Percentiles rank a stretch among this genome's conserved stretches.
phyloP scores from a whole-genome alignment of 2,329 filamentous ascomycete species.

The Epichloe bromicola region DNA sequence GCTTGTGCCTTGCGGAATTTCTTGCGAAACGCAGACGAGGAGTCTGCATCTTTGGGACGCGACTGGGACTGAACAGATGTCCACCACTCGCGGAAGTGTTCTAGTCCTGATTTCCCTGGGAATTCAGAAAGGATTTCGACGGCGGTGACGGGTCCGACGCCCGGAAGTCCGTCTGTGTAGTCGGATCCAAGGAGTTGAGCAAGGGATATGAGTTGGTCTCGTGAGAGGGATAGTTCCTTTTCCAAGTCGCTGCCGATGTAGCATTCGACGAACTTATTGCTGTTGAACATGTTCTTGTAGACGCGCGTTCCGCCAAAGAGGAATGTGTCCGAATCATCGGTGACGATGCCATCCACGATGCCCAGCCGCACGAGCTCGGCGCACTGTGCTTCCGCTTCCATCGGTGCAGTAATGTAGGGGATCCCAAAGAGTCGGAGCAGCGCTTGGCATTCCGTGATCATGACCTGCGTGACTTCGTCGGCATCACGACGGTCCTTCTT shows the following conservation, averaged over 20 bases:
- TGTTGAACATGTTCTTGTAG: conserved; percentile 99
- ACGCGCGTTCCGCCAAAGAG: conserved; percentile 91
- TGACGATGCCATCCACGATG: conserved; percentile 93
- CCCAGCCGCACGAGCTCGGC: conserved; percentile 77
- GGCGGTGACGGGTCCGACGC: conserved; percentile 87
- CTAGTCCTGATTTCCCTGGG: conserved; percentile 43
- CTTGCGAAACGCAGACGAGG: conserved; percentile 54
- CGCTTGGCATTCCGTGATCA: conserved; percentile 91
- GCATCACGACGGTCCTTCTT: conserved; percentile 93
- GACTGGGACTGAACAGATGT: conserved; percentile 54
- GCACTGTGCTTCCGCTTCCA: conserved; percentile 98
- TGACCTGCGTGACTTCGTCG: conserved; percentile 90
- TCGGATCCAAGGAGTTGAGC: conserved; percentile 88
- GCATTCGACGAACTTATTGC: conserved; percentile 95
- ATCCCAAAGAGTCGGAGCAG: conserved; percentile 82
- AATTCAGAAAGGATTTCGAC: conserved; percentile 93
- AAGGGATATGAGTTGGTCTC: conserved; percentile 77
- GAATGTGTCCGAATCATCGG: conserved; percentile 93
- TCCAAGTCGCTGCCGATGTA: conserved; percentile 77
- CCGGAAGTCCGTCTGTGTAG: conserved; percentile 84
- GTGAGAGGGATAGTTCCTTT: conserved; percentile 74
- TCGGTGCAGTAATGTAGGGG: conserved; percentile 92
- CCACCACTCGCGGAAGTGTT: conserved; percentile 85
- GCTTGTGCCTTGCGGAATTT: conserved; percentile 74
- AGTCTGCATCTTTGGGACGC: conserved; percentile 51